These are phyloP conservation scores for Articulospora tetracladia DNA, from an alignment of 495 filamentous ascomycete species.

Conservation along the genomic window DNA sequence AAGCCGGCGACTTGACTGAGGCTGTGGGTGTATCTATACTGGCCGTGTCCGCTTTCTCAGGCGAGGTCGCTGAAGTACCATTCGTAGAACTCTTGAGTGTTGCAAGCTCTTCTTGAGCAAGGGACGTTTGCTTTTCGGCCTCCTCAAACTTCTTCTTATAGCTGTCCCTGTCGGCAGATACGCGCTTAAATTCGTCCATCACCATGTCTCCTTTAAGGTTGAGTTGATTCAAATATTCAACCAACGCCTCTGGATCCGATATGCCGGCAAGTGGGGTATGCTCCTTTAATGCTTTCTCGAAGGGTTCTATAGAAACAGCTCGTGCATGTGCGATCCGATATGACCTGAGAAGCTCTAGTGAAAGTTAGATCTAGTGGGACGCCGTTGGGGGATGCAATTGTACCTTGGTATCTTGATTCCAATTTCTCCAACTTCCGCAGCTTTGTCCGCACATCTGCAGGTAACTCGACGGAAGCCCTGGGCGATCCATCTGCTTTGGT, in stretches of 20 bases:
- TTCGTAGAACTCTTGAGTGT: slow-evolving; percentile 20
- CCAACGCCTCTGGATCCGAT: slow-evolving; percentile 74
- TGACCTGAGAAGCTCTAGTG: slow-evolving; percentile 77
- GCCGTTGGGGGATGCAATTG: not conserved
- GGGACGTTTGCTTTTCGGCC: slow-evolving; percentile 51
- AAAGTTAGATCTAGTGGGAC: not conserved
- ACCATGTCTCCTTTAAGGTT: slow-evolving; percentile 85
- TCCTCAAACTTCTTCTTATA: slow-evolving; percentile 72
- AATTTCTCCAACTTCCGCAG: slow-evolving; percentile 78
- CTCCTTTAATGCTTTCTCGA: slow-evolving; percentile 85
- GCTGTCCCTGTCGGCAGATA: slow-evolving; percentile 75
- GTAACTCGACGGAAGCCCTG: slow-evolving; percentile 46
- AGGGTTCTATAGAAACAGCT: slow-evolving; percentile 80
- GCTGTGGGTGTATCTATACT: slow-evolving; percentile 19
- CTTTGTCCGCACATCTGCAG: slow-evolving; percentile 66
- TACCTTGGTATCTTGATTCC: slow-evolving; percentile 84
- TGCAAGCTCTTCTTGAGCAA: slow-evolving; percentile 25
- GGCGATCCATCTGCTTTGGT: not conserved
- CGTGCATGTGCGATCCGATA: slow-evolving; percentile 88
- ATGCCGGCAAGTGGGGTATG: slow-evolving; percentile 89
- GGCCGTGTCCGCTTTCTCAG: slow-evolving; percentile 27
- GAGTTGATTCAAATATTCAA: slow-evolving; percentile 92
- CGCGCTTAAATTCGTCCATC: slow-evolving; percentile 85
- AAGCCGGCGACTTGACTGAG: slow-evolving; percentile 33
- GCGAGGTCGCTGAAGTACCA: slow-evolving; percentile 6